A percentile compares a stretch with the other conserved stretches of the same genome.
phyloP scores from a whole-genome alignment of 2,329 filamentous ascomycete genomes.

The Colletotrichum agaves region DNA sequence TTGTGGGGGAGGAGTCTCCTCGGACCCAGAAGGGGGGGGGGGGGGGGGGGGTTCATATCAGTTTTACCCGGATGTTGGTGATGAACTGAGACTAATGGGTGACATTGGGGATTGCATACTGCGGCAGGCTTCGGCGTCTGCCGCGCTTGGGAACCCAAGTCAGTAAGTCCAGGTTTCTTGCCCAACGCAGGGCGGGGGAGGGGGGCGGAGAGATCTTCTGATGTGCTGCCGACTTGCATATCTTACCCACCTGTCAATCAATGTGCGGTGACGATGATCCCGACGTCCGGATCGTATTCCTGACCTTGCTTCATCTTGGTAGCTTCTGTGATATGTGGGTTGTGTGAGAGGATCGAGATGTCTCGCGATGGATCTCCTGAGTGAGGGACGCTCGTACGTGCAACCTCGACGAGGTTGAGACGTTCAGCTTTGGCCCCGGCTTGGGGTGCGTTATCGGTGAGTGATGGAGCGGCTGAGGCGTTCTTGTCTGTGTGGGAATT shows the following conservation, averaged over 20 bases:
- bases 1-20: background rate
- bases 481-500: background rate
- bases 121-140: background rate
- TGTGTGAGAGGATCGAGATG: background rate
- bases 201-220: background rate
- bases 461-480: slow-evolving; percentile 12
- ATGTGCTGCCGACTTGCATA: background rate
- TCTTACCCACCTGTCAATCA: background rate
- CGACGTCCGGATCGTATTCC: background rate
- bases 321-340: background rate
- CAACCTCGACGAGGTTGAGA: background rate
- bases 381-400: background rate
- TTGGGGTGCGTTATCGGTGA: background rate
- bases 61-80: slow-evolving; percentile 2
- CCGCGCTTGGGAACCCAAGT: slow-evolving; percentile 1
- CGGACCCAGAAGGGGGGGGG: no score
- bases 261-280: background rate
- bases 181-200: slow-evolving; percentile 9
- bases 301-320: background rate
- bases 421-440: background rate
- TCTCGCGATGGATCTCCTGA: background rate
- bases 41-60: background rate
- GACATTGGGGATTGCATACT: background rate
- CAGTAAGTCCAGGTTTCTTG: background rate
- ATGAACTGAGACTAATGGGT: slow-evolving; percentile 6